Conservation (phyloP, 495 filamentous ascomycete genomes). For the Symbiotaphrina buchneri region DNA sequence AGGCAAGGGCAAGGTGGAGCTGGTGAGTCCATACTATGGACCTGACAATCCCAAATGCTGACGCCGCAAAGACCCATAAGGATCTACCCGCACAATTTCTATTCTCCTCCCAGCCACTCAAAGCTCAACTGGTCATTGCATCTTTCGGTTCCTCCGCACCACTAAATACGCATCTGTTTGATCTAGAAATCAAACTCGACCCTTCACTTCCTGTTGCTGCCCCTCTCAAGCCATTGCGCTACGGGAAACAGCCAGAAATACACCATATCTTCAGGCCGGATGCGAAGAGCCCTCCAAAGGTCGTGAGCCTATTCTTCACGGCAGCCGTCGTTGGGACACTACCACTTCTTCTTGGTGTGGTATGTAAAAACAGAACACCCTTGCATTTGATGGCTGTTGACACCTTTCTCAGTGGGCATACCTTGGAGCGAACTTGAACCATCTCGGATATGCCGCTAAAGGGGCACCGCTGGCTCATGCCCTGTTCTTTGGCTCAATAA, state of each 20-base stretch:
- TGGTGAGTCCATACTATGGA: slow-evolving; percentile 29
- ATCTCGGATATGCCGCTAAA: slow-evolving; percentile 49
- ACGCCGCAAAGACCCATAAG: slow-evolving; percentile 46
- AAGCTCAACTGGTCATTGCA: slow-evolving; percentile 59
- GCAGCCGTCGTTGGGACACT: slow-evolving; percentile 46
- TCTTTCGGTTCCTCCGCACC: slow-evolving; percentile 61
- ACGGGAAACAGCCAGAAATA: slow-evolving; percentile 66
- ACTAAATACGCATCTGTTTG: slow-evolving; percentile 38
- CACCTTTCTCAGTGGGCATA: slow-evolving; percentile 35
- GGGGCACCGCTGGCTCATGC: slow-evolving; percentile 56
- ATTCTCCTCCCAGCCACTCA: slow-evolving; percentile 34
- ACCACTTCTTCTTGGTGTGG: slow-evolving; percentile 43
- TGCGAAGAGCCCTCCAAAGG: slow-evolving; percentile 56
- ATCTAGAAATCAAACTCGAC: slow-evolving; percentile 40
- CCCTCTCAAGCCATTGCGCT: slow-evolving; percentile 45
- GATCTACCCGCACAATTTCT: slow-evolving; percentile 77
- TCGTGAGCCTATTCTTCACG: slow-evolving; percentile 61
- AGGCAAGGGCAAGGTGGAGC: slow-evolving; percentile 62
- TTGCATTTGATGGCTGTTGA: not conserved
- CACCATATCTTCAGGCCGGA: slow-evolving; percentile 75
- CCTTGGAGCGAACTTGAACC: slow-evolving; percentile 68
- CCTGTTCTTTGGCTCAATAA: slow-evolving; percentile 61
- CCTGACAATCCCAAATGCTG: not conserved
- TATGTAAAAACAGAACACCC: slow-evolving; percentile 18
- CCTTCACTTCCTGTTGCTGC: slow-evolving; percentile 29